A percentile compares a stretch with the other conserved stretches of the same genome.
These are phyloP conservation scores for Psilocybe cubensis DNA, from an alignment of 768 basidiomycete genomes.

Conservation along the genomic window DNA sequence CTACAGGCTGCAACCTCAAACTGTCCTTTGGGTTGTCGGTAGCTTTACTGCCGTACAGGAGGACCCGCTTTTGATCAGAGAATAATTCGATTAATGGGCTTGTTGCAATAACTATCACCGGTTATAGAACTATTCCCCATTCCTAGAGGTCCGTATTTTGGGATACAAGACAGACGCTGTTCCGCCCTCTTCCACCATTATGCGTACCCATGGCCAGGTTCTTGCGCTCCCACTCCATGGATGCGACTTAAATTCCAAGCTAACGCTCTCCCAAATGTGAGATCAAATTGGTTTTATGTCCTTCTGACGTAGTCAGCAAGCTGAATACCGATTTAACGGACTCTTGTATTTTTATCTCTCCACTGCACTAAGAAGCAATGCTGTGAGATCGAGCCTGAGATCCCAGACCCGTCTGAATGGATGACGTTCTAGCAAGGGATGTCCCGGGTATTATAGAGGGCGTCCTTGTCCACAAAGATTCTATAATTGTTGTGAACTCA, in stretches of 20 bases:
- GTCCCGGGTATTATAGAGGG: conserved; percentile 1
- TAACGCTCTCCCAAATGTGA: not conserved
- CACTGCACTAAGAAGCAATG: not conserved
- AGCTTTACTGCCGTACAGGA: not conserved
- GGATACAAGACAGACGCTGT: not conserved
- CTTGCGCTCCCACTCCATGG: not conserved
- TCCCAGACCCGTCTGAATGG: not conserved
- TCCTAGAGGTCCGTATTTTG: not conserved
- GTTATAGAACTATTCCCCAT: too few species aligned
- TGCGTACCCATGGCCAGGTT: not conserved
- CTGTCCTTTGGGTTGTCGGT: too few species aligned
- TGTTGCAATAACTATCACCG: not conserved
- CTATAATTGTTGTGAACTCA: conserved; percentile 15
- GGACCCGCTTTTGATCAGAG: not conserved
- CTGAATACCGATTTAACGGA: not conserved
- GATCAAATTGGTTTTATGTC: not conserved
- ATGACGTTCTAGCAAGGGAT: not conserved
- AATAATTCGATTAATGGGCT: conserved; percentile 4
- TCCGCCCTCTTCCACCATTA: not conserved
- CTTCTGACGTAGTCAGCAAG: not conserved
- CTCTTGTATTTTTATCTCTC: not conserved
- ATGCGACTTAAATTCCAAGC: not conserved
- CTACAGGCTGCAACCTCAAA: not conserved
- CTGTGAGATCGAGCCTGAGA: not conserved
- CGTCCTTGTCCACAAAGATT: conserved; percentile 9